Percentiles rank a stretch among this genome's conserved stretches.
These are phyloP conservation scores for Ustilaginoidea virens DNA, from an alignment of 2,329 filamentous ascomycete genomes.

Conservation along the genomic window DNA sequence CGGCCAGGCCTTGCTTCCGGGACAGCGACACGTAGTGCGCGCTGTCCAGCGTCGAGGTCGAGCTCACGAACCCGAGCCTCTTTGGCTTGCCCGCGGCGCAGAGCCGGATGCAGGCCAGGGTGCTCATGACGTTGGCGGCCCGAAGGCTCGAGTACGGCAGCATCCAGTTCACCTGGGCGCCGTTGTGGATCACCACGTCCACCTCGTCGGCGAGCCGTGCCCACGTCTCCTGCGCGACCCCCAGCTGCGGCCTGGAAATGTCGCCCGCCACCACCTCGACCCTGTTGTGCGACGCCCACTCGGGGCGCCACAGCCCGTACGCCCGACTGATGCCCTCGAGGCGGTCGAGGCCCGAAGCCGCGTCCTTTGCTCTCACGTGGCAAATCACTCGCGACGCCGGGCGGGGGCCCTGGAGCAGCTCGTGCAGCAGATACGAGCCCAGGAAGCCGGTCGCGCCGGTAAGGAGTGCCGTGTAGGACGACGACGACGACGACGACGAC, in stretches of 20 bases:
- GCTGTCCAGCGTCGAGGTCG: constrained; percentile 61
- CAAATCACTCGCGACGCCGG: constrained; percentile 60
- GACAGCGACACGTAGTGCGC: constrained; percentile 69
- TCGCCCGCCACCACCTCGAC: constrained; percentile 59
- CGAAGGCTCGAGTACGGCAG: constrained; percentile 58
- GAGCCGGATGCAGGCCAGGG: constrained; percentile 59
- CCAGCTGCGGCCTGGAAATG: constrained; percentile 56
- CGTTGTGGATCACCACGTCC: constrained; percentile 71
- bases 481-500: constrained; percentile 14
- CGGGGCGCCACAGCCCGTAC: constrained; percentile 64
- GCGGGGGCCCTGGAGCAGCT: constrained; percentile 44
- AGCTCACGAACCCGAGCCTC: constrained; percentile 64
- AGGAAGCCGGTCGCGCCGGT: constrained; percentile 73
- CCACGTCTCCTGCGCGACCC: constrained; percentile 53
- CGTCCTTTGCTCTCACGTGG: constrained; percentile 47
- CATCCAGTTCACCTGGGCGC: constrained; percentile 70
- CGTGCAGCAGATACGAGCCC: constrained; percentile 63
- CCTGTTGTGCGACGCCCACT: constrained; percentile 49
- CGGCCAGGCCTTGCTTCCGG: constrained; percentile 28
- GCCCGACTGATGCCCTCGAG: constrained; percentile 52
- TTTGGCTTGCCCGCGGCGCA: constrained; percentile 69
- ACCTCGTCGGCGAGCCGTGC: constrained; percentile 46
- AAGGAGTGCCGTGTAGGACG: constrained; percentile 50
- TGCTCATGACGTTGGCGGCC: constrained; percentile 65
- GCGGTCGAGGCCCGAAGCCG: constrained; percentile 44